Evolutionary conservation across 1,139 yeast species (phyloP).

Genomic region (Kazachstania sp.): DNA sequence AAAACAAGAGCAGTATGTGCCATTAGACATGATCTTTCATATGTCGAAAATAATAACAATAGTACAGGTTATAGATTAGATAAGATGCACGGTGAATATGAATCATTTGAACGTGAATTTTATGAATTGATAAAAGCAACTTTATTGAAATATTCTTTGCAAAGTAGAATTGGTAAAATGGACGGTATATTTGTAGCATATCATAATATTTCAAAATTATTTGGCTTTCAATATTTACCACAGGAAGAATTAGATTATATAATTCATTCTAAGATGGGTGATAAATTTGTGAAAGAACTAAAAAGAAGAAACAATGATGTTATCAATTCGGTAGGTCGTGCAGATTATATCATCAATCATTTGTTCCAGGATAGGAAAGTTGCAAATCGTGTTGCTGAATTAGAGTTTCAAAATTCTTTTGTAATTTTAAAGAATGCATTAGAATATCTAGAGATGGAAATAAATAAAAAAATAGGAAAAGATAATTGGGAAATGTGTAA

Average conservation of each 20-base stretch:
- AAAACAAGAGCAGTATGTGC: constrained; percentile 89
- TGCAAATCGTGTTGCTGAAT: constrained; percentile 54
- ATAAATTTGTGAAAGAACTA: constrained; percentile 16
- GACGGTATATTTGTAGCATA: constrained; percentile 91
- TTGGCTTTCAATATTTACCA: constrained; percentile 88
- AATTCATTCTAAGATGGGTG: constrained; percentile 36
- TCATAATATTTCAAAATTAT: constrained; percentile 71
- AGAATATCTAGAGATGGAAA: constrained; percentile 31
- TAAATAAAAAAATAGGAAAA: constrained; percentile 14
- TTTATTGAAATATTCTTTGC: constrained; percentile 74
- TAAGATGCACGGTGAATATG: constrained; percentile 53
- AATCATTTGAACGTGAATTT: constrained; percentile 73
- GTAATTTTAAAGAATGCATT: constrained; percentile 49
- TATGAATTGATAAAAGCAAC: constrained; percentile 69
- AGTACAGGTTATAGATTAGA: constrained; percentile 59
- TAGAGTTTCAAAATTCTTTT: constrained; percentile 61
- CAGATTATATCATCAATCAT: constrained; percentile 17
- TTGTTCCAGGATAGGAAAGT: constrained; percentile 20
- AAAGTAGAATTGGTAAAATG: constrained; percentile 93
- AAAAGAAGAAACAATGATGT: constrained; percentile 30
- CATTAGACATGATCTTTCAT: constrained; percentile 66
- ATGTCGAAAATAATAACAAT: constrained; percentile 45
- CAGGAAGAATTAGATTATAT: constrained; percentile 59
- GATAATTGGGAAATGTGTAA: constrained; percentile 21
- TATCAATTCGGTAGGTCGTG: constrained; percentile 22